Evolutionary conservation across 495 filamentous ascomycete species (phyloP), one percentile per base, ranked within the genome.

Genomic region (Xylaria intraflava): DNA sequence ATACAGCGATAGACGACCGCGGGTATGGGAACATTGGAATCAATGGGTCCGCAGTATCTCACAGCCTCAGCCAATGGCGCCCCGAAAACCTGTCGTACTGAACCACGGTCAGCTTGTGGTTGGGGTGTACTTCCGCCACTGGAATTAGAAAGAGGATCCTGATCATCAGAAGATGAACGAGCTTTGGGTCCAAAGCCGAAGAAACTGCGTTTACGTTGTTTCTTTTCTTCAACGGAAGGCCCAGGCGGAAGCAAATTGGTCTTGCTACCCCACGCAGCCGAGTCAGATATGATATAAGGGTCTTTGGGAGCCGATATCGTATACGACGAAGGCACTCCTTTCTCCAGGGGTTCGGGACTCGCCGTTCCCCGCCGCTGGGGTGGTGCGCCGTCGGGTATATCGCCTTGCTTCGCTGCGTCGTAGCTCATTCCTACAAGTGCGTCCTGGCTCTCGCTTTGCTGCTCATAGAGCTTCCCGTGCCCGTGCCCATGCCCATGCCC

Each of bases 1-100:
- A 98, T 87, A 61, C 91, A 96, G 40, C 93, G 87, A 72, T 95
- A 97, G 38, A 96, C 90, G 1, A 97, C 93, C n/a, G 94, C 89
- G 7, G 93, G 93, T 30, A 98, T 73, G 42, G 85, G 82, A 17
- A 86, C 82, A 46, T 75, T 75, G 17, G 87, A 72, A 51, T 87
- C 89, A 38, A 77, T 66, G 6, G 92, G 92, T 12, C 80, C 76
- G 56, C 85, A 88, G 62, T 79, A 86, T 59, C 87, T 78, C 5
- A 95, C 91, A 31, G 93, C 93, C 61, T 98, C 92, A 5, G 83
- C 82, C 30, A 98, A 70, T 6, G 89, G 83, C 39, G 87, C 87
- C 11, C 93, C 94, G 67, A 98, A 98, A 7, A 88, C 87, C 33
- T 88, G 80, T 43, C 86, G 80, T 33, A 84, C 74, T 0, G 78